Conservation (phyloP, 192 early-diverging fungal genomes). For the Coemansia sp. region DNA sequence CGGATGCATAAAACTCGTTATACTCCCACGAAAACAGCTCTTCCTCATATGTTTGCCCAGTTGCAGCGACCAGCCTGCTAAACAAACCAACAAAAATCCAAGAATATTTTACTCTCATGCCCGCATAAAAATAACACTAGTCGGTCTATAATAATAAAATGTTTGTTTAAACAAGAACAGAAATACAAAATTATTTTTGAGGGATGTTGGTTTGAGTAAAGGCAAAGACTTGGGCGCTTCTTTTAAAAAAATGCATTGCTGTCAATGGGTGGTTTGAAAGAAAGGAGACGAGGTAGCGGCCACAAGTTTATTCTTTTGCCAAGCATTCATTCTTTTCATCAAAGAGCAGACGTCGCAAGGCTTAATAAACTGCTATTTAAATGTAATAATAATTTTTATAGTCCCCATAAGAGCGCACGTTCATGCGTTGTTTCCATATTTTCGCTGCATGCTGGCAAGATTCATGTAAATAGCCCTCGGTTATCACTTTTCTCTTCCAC, state of each 20-base stretch:
- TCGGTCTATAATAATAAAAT: not conserved
- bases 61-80: not conserved
- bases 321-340: no score
- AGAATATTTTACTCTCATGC: not conserved
- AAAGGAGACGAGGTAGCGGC: not conserved
- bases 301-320: no score
- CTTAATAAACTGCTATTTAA: no score
- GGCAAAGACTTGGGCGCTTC: not conserved
- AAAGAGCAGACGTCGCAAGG: no score
- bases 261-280: constrained; percentile 3
- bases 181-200: not conserved
- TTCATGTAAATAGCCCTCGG: no score
- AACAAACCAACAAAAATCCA: not conserved
- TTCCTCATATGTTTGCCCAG: not conserved
- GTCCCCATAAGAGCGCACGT: no score
- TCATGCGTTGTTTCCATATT: no score
- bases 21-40: not conserved
- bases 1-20: not conserved
- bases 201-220: not conserved
- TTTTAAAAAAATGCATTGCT: not conserved
- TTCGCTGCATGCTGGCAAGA: no score
- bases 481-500: no score
- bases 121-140: not conserved
- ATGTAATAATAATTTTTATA: no score
- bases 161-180: not conserved